Evolutionary conservation across 2,329 filamentous ascomycete species (phyloP), one percentile per base, ranked within the genome.

Genomic region (Daldinia sp.): DNA sequence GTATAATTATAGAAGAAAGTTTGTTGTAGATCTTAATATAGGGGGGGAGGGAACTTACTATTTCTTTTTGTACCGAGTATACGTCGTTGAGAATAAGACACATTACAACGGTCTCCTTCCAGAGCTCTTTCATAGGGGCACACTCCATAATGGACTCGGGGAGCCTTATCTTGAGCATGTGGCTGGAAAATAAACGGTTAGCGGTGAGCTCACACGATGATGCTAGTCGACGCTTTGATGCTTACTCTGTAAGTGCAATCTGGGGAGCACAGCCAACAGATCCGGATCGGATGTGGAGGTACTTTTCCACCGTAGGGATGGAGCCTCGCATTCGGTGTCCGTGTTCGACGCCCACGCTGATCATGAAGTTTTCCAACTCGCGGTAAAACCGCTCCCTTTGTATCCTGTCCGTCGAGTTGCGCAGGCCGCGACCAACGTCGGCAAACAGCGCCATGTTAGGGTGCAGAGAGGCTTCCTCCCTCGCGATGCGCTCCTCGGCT

Each of bases 211-310:
- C 44, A 15, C 23, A 12, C 20, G 18, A 26, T 46, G 26, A 42
- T 26, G 12, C 12, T 13, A 26, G n/a, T 26, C 7, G 6, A 4
- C 15, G 12, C 39, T 10, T 65, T 23, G 15, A 44, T 10, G 70
- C 73, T 72, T 70, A 77, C 75, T 77, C 74, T 23, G 75, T 75
- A 26, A 77, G 68, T 5, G 75, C 72, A 30, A 77, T 76, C 58
- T 77, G 75, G 12, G 75, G 74, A 1, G 65, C 74, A 35, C 75
- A 77, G 6, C 75, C 75, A 20, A 77, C 75, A 12, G 75, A 77
- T 2, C 75, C 74, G 0, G 74, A 73, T 13, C 74, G 69, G 18
- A 76, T 77, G 33, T 74, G 58, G 67, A 75, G 67, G 58, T 77
- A 77, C n/a, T 75, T 74, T 2, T 71, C 69, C 6, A 72, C 63